phyloP scores from a whole-genome alignment of 306 rosid species.

The Comarum palustre region DNA sequence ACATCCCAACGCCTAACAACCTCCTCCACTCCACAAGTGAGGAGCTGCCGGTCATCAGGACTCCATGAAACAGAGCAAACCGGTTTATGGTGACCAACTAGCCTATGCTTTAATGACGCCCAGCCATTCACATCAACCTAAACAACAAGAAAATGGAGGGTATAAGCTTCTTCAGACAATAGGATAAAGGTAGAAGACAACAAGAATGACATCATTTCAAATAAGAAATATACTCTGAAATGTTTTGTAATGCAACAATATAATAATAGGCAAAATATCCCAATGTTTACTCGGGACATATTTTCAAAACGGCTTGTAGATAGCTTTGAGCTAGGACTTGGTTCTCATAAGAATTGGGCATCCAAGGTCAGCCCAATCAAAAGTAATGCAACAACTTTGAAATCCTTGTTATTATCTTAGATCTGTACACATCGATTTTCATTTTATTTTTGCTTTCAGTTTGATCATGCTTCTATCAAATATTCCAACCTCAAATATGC shows the following conservation, averaged over 20 bases:
- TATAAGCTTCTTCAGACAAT: neutral
- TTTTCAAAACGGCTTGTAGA: neutral
- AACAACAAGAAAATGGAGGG: conserved; percentile 4
- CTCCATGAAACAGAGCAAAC: conserved; percentile 88
- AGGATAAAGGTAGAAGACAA: neutral
- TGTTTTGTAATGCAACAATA: neutral
- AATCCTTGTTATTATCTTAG: neutral
- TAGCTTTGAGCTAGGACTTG: neutral
- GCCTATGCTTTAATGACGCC: conserved; percentile 63
- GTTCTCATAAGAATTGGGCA: conserved; percentile 2
- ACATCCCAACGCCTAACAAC: conserved; percentile 89
- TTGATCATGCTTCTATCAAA: neutral
- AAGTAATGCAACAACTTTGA: neutral
- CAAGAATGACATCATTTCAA: neutral
- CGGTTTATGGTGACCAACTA: conserved; percentile 79
- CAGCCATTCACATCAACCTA: conserved; percentile 63
- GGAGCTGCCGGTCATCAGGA: conserved; percentile 77
- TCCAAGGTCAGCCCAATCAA: conserved; percentile 5
- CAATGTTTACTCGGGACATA: neutral
- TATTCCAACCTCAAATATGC: conserved; percentile 6
- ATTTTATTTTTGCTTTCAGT: neutral
- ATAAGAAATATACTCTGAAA: neutral
- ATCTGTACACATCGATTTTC: neutral
- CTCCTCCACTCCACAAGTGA: conserved; percentile 95
- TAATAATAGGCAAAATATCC: neutral